These are phyloP conservation scores for Russula brevipes DNA, from an alignment of 768 basidiomycete species.

Conservation along the genomic window DNA sequence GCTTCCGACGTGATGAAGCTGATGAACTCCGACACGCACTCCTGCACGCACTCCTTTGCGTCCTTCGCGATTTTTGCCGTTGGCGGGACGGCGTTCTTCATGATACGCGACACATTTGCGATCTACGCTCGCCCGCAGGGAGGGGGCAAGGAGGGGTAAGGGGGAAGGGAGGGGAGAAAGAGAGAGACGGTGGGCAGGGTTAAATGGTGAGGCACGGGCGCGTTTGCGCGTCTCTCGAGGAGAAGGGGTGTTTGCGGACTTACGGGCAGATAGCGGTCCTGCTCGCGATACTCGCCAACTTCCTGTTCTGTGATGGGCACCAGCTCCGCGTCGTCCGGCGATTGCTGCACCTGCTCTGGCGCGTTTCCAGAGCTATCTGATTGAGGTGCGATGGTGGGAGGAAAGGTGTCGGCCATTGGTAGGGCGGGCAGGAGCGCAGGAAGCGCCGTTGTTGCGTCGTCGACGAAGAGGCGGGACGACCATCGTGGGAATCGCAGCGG, in stretches of 20 bases:
- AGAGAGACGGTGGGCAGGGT: neutral
- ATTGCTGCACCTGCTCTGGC: slow-evolving; percentile 32
- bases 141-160: too few species aligned
- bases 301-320: slow-evolving; percentile 86
- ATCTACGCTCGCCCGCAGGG: slow-evolving; percentile 51
- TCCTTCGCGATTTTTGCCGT: slow-evolving; percentile 97
- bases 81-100: slow-evolving; percentile 86
- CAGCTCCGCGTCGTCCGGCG: slow-evolving; percentile 41
- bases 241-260: slow-evolving; percentile 28
- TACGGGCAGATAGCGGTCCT: slow-evolving; percentile 93
- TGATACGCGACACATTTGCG: slow-evolving; percentile 96
- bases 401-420: slow-evolving; percentile 22
- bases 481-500: too few species aligned
- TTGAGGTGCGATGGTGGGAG: slow-evolving; percentile 23
- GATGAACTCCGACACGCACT: slow-evolving; percentile 98
- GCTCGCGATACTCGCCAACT: slow-evolving; percentile 90
- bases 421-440: slow-evolving; percentile 5
- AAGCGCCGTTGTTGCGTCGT: slow-evolving; percentile 6
- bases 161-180: neutral
- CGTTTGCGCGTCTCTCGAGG: too few species aligned
- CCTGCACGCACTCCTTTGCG: slow-evolving; percentile 97
- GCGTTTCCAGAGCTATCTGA: slow-evolving; percentile 15
- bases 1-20: slow-evolving; percentile 97
- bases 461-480: too few species aligned
- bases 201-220: neutral